Base-by-base conservation (phyloP, 2,329 filamentous ascomycete genomes). In the Colletotrichum kahawae region DNA sequence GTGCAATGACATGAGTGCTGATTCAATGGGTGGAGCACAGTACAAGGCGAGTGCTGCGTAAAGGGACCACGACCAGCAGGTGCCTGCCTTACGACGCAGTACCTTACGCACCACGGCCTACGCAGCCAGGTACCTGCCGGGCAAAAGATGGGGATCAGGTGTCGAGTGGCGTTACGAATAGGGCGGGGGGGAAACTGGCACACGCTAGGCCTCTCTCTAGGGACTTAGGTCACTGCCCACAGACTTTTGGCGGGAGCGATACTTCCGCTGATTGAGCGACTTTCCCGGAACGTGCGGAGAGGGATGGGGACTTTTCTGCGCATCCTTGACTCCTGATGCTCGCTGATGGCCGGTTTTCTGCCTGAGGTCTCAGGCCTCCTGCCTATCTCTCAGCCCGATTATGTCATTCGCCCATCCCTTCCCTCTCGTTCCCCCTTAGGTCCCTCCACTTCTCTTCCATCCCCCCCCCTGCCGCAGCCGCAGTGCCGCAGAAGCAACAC, bases 1-100 rank as follows among this genome's bases (percentile, higher is more conserved):
- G 34, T 51, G 67, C 54, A 62, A 71, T 71, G 72, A 75, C 69
- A 75, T 72, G 62, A 74, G 29, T 59, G 59, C 71, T 16, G 63
- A 63, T 63, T 60, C 29, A 36, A 67, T 54, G 67, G 43, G 72
- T 72, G 69, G 72, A 75, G 72, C 27, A 67, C 60, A 18, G 36
- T 56, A 48, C 43, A 48, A 21, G 43, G 43, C 43, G 43, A 21
- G 43, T 48, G 43, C 43, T 48, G 43, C 43, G 36, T 59, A 68
- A 72, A 65, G 62, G 72, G 57, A 66, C 68, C 33, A 48, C 43
- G 57, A 29, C 68, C 60, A 71, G 68, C 34, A 43, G 34, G 38
- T 63, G 29, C 70, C 31, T 60, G 21, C 51, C 27, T 48, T 21
- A 48, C 43, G 43, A 48, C 43, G 43, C 43, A n/a, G 43, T 48